phyloP scores from a whole-genome alignment of 2,329 filamentous ascomycete species.

The Colletotrichum sp. region DNA sequence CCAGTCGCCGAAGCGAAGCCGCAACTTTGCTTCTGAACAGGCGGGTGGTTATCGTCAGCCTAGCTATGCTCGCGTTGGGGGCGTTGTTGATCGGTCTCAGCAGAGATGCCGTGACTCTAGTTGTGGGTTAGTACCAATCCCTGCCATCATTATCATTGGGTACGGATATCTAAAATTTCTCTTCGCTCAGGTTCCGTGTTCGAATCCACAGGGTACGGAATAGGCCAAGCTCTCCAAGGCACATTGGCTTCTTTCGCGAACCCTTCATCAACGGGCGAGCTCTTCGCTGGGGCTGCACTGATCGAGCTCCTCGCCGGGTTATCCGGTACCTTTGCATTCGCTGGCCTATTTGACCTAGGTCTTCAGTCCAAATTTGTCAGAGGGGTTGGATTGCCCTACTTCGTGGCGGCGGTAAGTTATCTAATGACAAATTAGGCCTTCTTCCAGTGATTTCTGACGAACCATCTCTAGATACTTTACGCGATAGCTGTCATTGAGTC shows the following conservation, averaged over 20 bases:
- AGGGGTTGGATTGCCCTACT: background rate
- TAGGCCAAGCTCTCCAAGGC: background rate
- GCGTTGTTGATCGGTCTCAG: background rate
- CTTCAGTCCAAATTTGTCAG: background rate
- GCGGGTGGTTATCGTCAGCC: background rate
- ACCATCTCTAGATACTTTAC: background rate
- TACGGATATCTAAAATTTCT: accelerated
- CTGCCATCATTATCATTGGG: background rate
- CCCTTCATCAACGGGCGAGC: background rate
- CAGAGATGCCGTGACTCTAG: background rate
- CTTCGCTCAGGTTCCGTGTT: background rate
- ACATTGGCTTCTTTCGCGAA: background rate
- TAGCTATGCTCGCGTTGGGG: background rate
- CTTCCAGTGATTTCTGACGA: background rate
- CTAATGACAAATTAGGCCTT: background rate
- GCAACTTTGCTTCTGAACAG: background rate
- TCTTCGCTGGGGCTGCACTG: background rate
- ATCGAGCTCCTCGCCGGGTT: background rate
- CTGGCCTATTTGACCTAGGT: background rate
- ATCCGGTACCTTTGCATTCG: background rate
- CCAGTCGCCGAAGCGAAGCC: background rate
- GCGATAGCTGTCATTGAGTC: background rate
- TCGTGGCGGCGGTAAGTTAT: background rate
- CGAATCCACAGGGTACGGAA: background rate
- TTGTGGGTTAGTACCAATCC: background rate